Evolutionary conservation across 129 eudicot species (phyloP).

Genomic region (Mikania micrantha): DNA sequence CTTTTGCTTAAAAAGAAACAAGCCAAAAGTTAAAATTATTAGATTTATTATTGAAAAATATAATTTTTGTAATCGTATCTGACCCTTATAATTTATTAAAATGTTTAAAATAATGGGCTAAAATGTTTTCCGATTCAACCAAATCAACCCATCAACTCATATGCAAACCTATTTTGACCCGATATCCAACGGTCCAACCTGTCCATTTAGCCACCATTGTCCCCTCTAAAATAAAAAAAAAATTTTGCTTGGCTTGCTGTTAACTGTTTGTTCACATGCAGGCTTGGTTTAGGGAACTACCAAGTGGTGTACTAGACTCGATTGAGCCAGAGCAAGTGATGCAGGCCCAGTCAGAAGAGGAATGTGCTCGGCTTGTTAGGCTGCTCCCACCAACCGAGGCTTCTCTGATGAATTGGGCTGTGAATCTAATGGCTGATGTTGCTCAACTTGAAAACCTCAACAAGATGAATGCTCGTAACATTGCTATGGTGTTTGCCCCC

Average conservation of each 20-base stretch:
- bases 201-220: background rate
- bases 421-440: slow-evolving; percentile 94
- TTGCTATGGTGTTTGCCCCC: slow-evolving; percentile 97
- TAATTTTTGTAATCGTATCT: background rate
- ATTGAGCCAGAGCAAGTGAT: slow-evolving; percentile 74
- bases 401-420: slow-evolving; percentile 86
- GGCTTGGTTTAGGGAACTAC: slow-evolving; percentile 99
- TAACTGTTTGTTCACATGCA: slow-evolving; percentile 17
- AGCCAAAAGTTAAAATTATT: background rate
- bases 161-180: background rate
- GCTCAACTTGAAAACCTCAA: slow-evolving; percentile 71
- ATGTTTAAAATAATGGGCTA: background rate
- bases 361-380: slow-evolving; percentile 59
- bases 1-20: background rate
- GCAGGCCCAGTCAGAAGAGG: slow-evolving; percentile 91
- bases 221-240: background rate
- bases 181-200: background rate
- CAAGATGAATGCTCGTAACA: slow-evolving; percentile 91
- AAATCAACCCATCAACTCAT: background rate
- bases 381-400: slow-evolving; percentile 80
- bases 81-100: background rate
- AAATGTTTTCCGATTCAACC: background rate
- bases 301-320: slow-evolving; percentile 72
- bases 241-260: background rate
- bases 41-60: background rate